Evolutionary conservation across 805 yeast species (phyloP).

Genomic region (Torulaspora quercuum): DNA sequence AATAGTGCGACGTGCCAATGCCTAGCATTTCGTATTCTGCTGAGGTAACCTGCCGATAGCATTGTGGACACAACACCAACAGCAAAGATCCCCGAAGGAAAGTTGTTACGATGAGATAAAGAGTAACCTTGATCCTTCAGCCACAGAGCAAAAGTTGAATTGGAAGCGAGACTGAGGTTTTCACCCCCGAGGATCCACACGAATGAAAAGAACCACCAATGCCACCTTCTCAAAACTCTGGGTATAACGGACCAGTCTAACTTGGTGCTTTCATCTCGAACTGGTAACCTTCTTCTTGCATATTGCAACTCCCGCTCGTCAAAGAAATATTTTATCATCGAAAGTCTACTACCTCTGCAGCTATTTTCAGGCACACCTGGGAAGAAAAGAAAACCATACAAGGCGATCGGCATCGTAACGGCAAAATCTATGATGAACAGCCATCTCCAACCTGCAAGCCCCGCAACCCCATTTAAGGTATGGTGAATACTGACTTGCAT

Average conservation of each 20-base stretch:
- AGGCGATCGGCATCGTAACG: slow-evolving; percentile 53
- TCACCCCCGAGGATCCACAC: slow-evolving; percentile 53
- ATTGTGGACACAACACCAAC: slow-evolving; percentile 50
- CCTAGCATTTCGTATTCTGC: slow-evolving; percentile 39
- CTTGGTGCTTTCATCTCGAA: slow-evolving; percentile 38
- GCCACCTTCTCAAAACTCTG: slow-evolving; percentile 52
- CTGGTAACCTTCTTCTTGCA: slow-evolving; percentile 44
- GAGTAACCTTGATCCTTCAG: slow-evolving; percentile 42
- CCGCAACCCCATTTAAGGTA: slow-evolving; percentile 45
- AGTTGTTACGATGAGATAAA: slow-evolving; percentile 46
- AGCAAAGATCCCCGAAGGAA: slow-evolving; percentile 53
- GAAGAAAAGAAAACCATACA: slow-evolving; percentile 55
- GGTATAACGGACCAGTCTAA: slow-evolving; percentile 41
- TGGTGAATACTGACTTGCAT: slow-evolving; percentile 54
- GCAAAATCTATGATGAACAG: slow-evolving; percentile 60
- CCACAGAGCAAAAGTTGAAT: slow-evolving; percentile 49
- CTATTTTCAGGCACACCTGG: slow-evolving; percentile 54
- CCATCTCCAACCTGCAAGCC: slow-evolving; percentile 65
- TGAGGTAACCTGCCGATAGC: slow-evolving; percentile 43
- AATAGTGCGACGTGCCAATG: slow-evolving; percentile 52
- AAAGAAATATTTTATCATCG: slow-evolving; percentile 38
- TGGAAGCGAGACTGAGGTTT: slow-evolving; percentile 45
- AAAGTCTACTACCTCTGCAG: slow-evolving; percentile 18
- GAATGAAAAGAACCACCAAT: slow-evolving; percentile 51
- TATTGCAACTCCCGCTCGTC: slow-evolving; percentile 40